Evolutionary conservation across 768 basidiomycete genomes (phyloP).

Genomic region (Hericium rajendrae): DNA sequence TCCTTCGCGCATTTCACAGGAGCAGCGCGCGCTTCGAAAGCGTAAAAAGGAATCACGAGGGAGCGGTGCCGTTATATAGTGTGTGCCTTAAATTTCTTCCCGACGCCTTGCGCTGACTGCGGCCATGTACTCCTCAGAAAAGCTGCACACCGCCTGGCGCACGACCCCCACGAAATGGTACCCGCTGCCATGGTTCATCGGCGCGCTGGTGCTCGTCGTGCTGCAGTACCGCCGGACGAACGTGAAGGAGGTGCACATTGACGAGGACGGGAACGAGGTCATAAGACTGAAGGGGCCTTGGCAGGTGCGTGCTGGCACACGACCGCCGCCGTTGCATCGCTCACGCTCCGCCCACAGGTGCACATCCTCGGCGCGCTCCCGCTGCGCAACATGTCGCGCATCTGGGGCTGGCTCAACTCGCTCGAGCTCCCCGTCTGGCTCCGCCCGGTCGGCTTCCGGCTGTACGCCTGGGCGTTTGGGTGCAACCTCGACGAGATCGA

Average conservation of each 20-base stretch:
- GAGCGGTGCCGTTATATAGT: constrained; percentile 41
- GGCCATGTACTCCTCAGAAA: constrained; percentile 30
- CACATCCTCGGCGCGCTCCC: constrained; percentile 94
- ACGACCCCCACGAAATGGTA: constrained; percentile 93
- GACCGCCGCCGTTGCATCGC: not conserved
- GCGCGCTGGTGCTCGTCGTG: constrained; percentile 76
- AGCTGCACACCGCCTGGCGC: constrained; percentile 69
- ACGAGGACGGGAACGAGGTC: constrained; percentile 76
- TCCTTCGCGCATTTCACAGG: not conserved
- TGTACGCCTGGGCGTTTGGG: constrained; percentile 85
- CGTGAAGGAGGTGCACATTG: constrained; percentile 58
- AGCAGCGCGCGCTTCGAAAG: not conserved
- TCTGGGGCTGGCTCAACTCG: constrained; percentile 95
- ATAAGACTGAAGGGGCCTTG: constrained; percentile 83
- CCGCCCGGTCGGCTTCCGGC: constrained; percentile 78
- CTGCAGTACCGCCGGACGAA: constrained; percentile 57
- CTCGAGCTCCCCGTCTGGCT: constrained; percentile 92
- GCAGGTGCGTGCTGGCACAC: constrained; percentile 51
- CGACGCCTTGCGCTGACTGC: not conserved
- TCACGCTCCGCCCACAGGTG: constrained; percentile 40
- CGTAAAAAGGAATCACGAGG: constrained; percentile 1
- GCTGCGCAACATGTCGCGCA: constrained; percentile 85
- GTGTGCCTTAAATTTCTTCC: constrained; percentile 17
- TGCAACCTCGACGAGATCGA: constrained; percentile 93
- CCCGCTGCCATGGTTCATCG: constrained; percentile 84